Percentiles rank a stretch among this genome's conserved stretches.
Evolutionary conservation across 306 rosid genomes (phyloP).

Genomic region (Leucaena leucocephala): DNA sequence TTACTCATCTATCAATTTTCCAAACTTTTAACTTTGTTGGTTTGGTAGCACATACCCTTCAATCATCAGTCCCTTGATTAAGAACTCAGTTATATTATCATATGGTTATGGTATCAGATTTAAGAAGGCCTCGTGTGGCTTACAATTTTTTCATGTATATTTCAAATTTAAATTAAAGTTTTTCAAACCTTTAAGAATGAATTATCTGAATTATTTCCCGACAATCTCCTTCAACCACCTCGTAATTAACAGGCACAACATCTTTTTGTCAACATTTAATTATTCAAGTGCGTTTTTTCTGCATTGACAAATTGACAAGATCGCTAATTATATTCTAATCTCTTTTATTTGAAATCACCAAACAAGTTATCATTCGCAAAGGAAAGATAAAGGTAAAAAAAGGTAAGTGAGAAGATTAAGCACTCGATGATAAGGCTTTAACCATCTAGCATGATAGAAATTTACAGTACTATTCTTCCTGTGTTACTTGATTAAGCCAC

Average conservation of each 20-base stretch:
- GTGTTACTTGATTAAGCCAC: background rate
- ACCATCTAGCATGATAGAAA: background rate
- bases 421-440: background rate
- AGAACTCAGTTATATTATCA: background rate
- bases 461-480: background rate
- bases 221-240: slow-evolving; percentile 3
- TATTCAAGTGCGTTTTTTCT: background rate
- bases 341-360: background rate
- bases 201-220: background rate
- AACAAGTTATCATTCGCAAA: background rate
- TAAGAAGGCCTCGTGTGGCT: background rate
- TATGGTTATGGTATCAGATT: background rate
- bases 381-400: background rate
- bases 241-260: background rate
- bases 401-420: background rate
- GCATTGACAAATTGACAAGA: background rate
- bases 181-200: background rate
- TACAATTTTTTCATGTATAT: background rate
- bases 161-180: background rate
- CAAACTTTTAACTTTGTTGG: too few species aligned
- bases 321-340: background rate
- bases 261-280: background rate
- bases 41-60: background rate
- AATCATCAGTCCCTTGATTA: background rate
- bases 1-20: too few species aligned